These are phyloP conservation scores for Xylaria cubensis DNA, from an alignment of 495 filamentous ascomycete species.

Conservation along the genomic window DNA sequence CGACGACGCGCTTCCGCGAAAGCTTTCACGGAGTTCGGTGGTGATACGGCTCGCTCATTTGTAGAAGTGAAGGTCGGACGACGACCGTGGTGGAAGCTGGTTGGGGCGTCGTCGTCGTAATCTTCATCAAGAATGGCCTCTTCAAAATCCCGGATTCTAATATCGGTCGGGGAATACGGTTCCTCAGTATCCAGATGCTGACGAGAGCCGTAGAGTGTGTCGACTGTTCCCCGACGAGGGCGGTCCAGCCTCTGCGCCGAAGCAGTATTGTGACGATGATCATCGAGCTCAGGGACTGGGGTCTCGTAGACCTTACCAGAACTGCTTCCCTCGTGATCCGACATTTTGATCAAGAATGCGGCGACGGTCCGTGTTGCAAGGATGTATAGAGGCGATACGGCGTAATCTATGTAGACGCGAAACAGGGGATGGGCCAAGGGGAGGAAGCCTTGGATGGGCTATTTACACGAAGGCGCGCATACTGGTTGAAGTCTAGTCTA, in stretches of 20 bases:
- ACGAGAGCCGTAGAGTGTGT: constrained; percentile 56
- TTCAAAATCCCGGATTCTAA: constrained; percentile 64
- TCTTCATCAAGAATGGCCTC: constrained; percentile 87
- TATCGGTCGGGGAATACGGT: constrained; percentile 41
- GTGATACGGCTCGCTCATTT: constrained; percentile 72
- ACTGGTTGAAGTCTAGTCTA: constrained; percentile 41
- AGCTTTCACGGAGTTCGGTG: constrained; percentile 96
- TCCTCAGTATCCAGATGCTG: constrained; percentile 47
- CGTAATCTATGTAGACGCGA: constrained; percentile 22
- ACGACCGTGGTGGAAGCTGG: constrained; percentile 46
- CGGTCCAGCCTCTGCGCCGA: constrained; percentile 65
- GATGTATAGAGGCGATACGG: constrained; percentile 36
- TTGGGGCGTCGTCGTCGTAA: constrained; percentile 57
- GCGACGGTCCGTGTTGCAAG: constrained; percentile 8
- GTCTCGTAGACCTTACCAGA: constrained; percentile 67
- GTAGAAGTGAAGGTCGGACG: constrained; percentile 55
- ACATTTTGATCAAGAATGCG: constrained; percentile 54
- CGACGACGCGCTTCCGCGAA: constrained; percentile 80
- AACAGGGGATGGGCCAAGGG: background rate
- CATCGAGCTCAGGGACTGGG: constrained; percentile 88
- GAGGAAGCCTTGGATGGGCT: constrained; percentile 41
- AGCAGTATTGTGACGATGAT: constrained; percentile 82
- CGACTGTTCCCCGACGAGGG: constrained; percentile 61
- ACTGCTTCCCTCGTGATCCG: constrained; percentile 57
- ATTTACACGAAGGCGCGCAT: constrained; percentile 42